Base-by-base conservation (phyloP, 1,139 yeast species). In the Nakaseomyces bracarensis region DNA sequence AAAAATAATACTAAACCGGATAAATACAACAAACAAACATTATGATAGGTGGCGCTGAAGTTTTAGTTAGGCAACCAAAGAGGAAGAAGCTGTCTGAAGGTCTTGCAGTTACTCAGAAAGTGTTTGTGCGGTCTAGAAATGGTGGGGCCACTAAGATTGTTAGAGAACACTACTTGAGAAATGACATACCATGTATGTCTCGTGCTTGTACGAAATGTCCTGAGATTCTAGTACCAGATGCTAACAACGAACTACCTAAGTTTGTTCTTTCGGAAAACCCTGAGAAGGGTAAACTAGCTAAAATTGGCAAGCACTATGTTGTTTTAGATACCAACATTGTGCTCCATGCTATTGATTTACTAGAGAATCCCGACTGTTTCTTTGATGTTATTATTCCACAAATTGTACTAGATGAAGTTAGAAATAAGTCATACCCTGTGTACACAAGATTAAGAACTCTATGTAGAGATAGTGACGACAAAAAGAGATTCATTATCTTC, bases 351-450 rank as follows among this genome's bases (percentile, higher is more conserved):
- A 89, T 93, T 49, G 98, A 91, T 62, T 66, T 91, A 49, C 67
- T 93, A 47, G 99, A 93, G 61, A 81, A 79, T 56, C 71, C 72
- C 29, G 73, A 75, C 37, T 81, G 85, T 44, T 86, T 93, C 58
- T 81, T 74, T 57, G 97, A 93, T 65, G 95, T 89, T 18, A 81
- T 93, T 43, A 68, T 93, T 13, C 96, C 97, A 2, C 98, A 93
- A 61, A 82, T 95, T 2, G 97, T 86, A 1, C 69, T 93, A 36
- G 97, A 93, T 54, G 97, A 93, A 63, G 96, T 89, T 15, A 76
- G 87, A 49, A 87, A 86, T 60, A 72, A 83, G 56, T 84, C 95
- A 36, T 76, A 80, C 55, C 96, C 98, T 2, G 80, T 89, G 22
- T 93, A 89, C 59, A 81, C 83, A 54, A 72, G 98, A 57, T 65